phyloP scores from a whole-genome alignment of 2,329 filamentous ascomycete genomes.

The Ploettnerulaceae sp. region DNA sequence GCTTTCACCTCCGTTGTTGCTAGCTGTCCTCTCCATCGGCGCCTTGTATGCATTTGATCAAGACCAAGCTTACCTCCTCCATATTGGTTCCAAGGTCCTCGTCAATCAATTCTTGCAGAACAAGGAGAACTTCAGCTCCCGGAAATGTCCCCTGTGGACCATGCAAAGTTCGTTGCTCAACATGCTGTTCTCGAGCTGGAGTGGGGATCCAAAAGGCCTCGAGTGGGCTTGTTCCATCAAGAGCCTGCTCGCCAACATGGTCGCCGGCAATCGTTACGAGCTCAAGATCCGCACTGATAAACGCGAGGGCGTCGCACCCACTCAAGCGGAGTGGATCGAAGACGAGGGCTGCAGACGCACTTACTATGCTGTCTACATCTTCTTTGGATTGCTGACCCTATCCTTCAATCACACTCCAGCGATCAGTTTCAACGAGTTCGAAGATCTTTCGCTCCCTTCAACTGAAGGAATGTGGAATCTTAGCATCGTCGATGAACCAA shows the following conservation, averaged over 20 bases:
- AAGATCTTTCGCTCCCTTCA: slow-evolving; percentile 85
- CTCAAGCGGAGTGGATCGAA: slow-evolving; percentile 87
- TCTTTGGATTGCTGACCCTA: slow-evolving; percentile 90
- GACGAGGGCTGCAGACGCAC: slow-evolving; percentile 95
- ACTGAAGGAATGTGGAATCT: slow-evolving; percentile 94
- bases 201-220: slow-evolving; percentile 91
- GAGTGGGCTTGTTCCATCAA: slow-evolving; percentile 99
- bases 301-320: slow-evolving; percentile 69
- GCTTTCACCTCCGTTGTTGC: slow-evolving; percentile 74
- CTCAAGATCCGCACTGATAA: slow-evolving; percentile 88
- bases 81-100: slow-evolving; percentile 95
- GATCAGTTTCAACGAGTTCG: slow-evolving; percentile 97
- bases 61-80: slow-evolving; percentile 92
- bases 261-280: slow-evolving; percentile 94
- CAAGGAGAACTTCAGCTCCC: slow-evolving; percentile 97
- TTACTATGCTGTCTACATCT: slow-evolving; percentile 98
- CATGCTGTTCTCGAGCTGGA: slow-evolving; percentile 99
- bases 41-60: slow-evolving; percentile 96
- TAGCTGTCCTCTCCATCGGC: slow-evolving; percentile 91
- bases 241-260: slow-evolving; percentile 96
- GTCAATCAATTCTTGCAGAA: slow-evolving; percentile 97
- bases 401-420: slow-evolving; percentile 98
- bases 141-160: slow-evolving; percentile 95
- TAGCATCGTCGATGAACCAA: slow-evolving; percentile 66
- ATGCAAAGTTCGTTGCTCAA: slow-evolving; percentile 97